phyloP scores from a whole-genome alignment of 2,329 filamentous ascomycete genomes.

The Arthrinium puccinioides region DNA sequence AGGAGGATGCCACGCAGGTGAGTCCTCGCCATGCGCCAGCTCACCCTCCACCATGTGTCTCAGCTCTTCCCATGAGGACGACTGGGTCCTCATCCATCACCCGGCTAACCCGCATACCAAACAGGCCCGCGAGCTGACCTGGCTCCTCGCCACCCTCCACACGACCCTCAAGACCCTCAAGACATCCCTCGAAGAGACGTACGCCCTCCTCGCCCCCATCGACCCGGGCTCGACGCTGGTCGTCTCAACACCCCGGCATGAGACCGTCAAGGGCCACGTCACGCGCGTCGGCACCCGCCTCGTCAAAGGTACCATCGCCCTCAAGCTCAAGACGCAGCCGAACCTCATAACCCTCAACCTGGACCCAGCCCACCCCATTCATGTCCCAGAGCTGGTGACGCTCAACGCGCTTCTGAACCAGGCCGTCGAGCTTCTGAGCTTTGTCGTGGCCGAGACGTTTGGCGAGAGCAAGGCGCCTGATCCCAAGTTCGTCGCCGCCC shows the following conservation, averaged over 20 bases:
- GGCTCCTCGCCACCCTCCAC: conserved; percentile 45
- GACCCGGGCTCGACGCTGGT: conserved; percentile 86
- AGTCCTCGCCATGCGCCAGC: conserved; percentile 11
- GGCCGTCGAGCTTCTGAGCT: conserved; percentile 73
- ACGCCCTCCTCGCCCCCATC: conserved; percentile 73
- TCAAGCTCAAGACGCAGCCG: conserved; percentile 66
- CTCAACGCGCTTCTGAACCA: conserved; percentile 74
- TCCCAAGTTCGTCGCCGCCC: conserved; percentile 49
- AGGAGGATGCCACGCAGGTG: conserved; percentile 44
- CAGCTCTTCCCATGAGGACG: neutral
- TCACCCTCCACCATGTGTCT: neutral
- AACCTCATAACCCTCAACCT: conserved; percentile 41
- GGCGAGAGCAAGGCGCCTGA: conserved; percentile 26
- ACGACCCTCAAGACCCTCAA: conserved; percentile 42
- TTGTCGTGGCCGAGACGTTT: conserved; percentile 67
- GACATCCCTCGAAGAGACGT: conserved; percentile 78
- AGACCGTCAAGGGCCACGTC: conserved; percentile 86
- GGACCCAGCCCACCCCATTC: conserved; percentile 41
- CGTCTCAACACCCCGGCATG: conserved; percentile 77
- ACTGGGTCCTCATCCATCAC: too few relatives aligned
- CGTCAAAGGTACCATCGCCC: conserved; percentile 76
- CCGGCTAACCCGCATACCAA: neutral
- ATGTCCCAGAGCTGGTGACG: conserved; percentile 62
- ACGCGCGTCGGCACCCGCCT: conserved; percentile 87
- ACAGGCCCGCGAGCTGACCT: conserved; percentile 41